Evolutionary conservation across 75 land plant species (phyloP).

Genomic region (Pseudotsuga menziesii): DNA sequence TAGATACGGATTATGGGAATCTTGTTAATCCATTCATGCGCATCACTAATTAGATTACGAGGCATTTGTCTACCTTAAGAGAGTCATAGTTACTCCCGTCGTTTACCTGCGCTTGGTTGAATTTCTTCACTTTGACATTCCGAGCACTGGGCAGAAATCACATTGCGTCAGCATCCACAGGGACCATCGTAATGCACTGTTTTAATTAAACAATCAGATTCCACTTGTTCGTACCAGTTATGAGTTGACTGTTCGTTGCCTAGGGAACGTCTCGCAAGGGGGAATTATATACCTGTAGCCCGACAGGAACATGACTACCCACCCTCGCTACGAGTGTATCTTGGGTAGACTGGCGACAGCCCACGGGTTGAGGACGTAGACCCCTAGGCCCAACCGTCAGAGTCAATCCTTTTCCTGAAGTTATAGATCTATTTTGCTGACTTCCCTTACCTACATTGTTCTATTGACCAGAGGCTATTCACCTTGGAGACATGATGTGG

Average conservation of each 20-base stretch:
- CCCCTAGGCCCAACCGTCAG: conserved; percentile 23
- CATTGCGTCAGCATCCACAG: conserved; percentile 29
- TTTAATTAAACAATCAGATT: too few species aligned
- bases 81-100: conserved; percentile 19
- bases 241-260: too few species aligned
- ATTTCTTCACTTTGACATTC: conserved; percentile 27
- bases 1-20: conserved; percentile 39
- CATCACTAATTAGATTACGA: conserved; percentile 14
- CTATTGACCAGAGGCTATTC: not conserved
- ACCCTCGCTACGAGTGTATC: not conserved
- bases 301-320: not conserved
- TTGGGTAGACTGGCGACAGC: not conserved
- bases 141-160: conserved; percentile 38
- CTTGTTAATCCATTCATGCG: conserved; percentile 39
- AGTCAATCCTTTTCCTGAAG: conserved; percentile 29
- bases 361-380: conserved; percentile 1
- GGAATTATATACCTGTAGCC: too few species aligned
- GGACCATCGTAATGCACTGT: too few species aligned
- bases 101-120: conserved; percentile 14
- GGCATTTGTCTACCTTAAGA: conserved; percentile 3
- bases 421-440: conserved; percentile 23
- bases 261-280: too few species aligned
- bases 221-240: too few species aligned
- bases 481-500: conserved; percentile 8
- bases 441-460: conserved; percentile 1